A percentile compares a stretch with the other conserved stretches of the same genome.
Conservation (phyloP, 1,284 basidiomycete species). For the Sanghuangporus baumii region DNA sequence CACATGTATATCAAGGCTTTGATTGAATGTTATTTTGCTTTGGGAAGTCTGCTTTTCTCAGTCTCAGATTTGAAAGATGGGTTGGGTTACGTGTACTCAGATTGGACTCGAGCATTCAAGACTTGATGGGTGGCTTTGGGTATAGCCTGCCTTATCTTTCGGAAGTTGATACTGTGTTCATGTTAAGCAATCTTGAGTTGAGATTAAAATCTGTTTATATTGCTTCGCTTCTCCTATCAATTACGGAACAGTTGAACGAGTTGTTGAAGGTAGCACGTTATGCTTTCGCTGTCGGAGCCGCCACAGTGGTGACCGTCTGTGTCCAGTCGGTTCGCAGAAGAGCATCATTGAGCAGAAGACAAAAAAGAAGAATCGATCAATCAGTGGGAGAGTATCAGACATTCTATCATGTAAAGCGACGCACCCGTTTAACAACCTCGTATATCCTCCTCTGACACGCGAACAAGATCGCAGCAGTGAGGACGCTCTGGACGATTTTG, state of each 20-base stretch:
- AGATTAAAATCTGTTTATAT: too few relatives aligned
- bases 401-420: background rate
- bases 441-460: constrained; percentile 76
- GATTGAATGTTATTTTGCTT: too few relatives aligned
- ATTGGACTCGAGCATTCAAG: too few relatives aligned
- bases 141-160: too few relatives aligned
- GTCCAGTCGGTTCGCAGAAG: background rate
- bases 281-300: background rate
- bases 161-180: too few relatives aligned
- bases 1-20: too few relatives aligned
- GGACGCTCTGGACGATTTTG: constrained; percentile 85
- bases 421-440: constrained; percentile 55
- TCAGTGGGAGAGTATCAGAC: background rate
- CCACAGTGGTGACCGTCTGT: background rate
- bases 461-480: constrained; percentile 88
- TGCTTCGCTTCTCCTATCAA: too few relatives aligned
- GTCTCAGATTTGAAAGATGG: too few relatives aligned
- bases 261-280: background rate
- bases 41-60: too few relatives aligned
- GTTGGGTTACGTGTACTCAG: too few relatives aligned
- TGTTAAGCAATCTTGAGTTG: too few relatives aligned
- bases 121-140: too few relatives aligned
- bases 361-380: background rate
- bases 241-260: background rate
- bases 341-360: background rate